Evolutionary conservation across 192 early-diverging fungal species (phyloP).

Genomic region (Umbelopsis sp.): DNA sequence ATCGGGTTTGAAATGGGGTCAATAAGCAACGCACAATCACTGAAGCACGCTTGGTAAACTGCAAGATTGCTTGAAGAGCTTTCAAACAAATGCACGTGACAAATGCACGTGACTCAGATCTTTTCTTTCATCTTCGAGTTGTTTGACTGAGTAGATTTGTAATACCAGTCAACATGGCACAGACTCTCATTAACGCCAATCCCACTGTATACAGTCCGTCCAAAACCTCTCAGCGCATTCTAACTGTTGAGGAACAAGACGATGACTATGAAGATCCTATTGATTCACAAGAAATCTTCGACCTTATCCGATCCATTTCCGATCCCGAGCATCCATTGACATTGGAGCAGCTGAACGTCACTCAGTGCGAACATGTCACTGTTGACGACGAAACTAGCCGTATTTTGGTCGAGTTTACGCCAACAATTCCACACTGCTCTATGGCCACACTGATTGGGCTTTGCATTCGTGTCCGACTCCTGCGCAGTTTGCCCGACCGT

Average conservation of each 20-base stretch:
- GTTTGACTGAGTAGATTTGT: neutral
- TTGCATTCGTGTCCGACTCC: constrained; percentile 91
- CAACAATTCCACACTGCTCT: constrained; percentile 98
- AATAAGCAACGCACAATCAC: too few relatives aligned
- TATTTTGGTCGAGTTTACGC: constrained; percentile 87
- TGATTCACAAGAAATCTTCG: constrained; percentile 90
- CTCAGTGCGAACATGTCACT: constrained; percentile 81
- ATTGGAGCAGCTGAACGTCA: constrained; percentile 95
- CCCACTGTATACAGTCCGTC: constrained; percentile 79
- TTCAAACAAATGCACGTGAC: too few relatives aligned
- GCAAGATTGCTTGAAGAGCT: too few relatives aligned
- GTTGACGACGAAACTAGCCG: constrained; percentile 73
- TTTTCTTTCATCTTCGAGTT: neutral
- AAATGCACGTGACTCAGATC: neutral
- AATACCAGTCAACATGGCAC: constrained; percentile 26
- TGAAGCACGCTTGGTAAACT: too few relatives aligned
- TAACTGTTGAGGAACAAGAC: constrained; percentile 66
- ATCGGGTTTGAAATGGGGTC: too few relatives aligned
- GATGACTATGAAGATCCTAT: constrained; percentile 76
- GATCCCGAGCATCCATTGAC: constrained; percentile 99
- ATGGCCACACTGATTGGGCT: constrained; percentile 99
- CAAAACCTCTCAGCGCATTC: constrained; percentile 37
- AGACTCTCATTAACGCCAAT: constrained; percentile 70
- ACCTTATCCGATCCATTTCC: constrained; percentile 93
- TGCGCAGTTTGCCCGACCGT: constrained; percentile 83